Evolutionary conservation across 148 eudicot species (phyloP).

Genomic region (Euryodendron excelsum): DNA sequence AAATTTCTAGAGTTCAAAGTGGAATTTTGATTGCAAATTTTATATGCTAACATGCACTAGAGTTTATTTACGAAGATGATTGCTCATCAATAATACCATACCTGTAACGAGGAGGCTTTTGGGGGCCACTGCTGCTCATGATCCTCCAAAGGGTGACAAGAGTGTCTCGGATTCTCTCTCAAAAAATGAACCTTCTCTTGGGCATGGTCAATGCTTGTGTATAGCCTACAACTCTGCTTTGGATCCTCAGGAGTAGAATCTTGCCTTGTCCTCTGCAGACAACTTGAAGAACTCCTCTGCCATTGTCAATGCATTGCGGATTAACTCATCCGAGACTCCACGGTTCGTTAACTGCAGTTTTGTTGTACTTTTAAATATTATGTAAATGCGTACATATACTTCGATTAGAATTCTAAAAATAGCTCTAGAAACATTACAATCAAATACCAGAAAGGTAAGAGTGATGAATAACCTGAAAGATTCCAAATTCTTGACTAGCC

Average conservation of each 20-base stretch:
- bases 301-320: not conserved
- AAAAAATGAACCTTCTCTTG: not conserved
- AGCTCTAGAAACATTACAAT: too few species aligned
- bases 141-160: not conserved
- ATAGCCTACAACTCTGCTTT: not conserved
- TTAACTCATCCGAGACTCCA: constrained; percentile 7
- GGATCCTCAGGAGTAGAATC: not conserved
- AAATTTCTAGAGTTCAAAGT: too few species aligned
- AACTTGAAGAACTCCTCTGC: constrained; percentile 4
- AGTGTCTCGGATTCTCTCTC: not conserved
- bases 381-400: too few species aligned
- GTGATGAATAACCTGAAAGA: constrained; percentile 15
- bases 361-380: too few species aligned
- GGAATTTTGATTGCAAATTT: too few species aligned
- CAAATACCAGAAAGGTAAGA: too few species aligned
- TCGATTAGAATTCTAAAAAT: too few species aligned
- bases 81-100: too few species aligned
- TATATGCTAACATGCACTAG: too few species aligned
- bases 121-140: not conserved
- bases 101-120: not conserved
- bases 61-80: too few species aligned
- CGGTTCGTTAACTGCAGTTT: constrained; percentile 4
- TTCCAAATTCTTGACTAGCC: constrained; percentile 19
- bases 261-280: constrained; percentile 5
- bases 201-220: not conserved